These are phyloP conservation scores for Murraya koenigii DNA, from an alignment of 345 rosid species.

Conservation along the genomic window DNA sequence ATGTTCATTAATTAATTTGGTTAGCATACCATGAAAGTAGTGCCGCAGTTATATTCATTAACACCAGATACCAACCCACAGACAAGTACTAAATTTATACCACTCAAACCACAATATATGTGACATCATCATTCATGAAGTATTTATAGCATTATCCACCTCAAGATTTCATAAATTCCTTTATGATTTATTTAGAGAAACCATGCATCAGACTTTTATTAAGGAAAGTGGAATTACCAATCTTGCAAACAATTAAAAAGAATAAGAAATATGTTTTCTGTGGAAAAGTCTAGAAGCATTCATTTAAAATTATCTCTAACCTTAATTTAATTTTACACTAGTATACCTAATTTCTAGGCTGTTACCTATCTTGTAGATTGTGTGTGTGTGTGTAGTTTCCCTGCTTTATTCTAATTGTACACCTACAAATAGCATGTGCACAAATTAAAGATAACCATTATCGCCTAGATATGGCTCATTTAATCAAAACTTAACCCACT, in stretches of 20 bases:
- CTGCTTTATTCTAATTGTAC: too few relatives aligned
- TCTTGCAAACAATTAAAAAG: not conserved
- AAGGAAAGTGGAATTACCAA: not conserved
- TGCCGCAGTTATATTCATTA: not conserved
- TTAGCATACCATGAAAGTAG: not conserved
- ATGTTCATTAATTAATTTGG: not conserved
- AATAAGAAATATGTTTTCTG: not conserved
- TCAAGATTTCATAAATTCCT: not conserved
- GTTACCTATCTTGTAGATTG: too few relatives aligned
- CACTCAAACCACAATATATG: not conserved
- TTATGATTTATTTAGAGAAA: not conserved
- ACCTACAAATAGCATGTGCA: too few relatives aligned
- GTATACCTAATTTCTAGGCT: too few relatives aligned
- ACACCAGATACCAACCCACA: not conserved
- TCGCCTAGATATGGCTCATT: too few relatives aligned
- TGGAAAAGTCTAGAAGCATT: too few relatives aligned
- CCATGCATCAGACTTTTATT: not conserved
- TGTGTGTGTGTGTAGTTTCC: too few relatives aligned
- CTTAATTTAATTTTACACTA: too few relatives aligned
- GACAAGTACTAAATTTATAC: not conserved
- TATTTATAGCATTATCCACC: not conserved
- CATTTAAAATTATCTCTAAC: too few relatives aligned
- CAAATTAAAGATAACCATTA: too few relatives aligned
- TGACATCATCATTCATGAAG: not conserved
- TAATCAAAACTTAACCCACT: too few relatives aligned